Evolutionary conservation across 2,329 filamentous ascomycete genomes (phyloP).

Genomic region (Erysiphe pulchra): DNA sequence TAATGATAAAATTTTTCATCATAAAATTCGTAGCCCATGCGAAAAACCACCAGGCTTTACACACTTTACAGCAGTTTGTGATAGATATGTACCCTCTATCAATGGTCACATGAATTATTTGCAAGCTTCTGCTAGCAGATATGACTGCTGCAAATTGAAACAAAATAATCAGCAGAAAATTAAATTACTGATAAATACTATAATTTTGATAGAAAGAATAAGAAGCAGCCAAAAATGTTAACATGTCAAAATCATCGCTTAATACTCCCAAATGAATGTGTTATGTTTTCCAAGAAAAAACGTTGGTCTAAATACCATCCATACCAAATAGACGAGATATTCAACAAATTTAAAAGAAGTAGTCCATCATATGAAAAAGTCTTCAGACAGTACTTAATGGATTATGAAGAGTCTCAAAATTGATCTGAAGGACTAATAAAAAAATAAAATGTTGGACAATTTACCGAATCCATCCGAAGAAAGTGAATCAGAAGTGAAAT

Average conservation of each 20-base stretch:
- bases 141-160: no score
- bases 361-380: background rate
- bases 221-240: no score
- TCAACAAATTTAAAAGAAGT: background rate
- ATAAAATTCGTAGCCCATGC: no score
- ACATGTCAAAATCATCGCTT: background rate
- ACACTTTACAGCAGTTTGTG: no score
- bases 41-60: no score
- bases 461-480: background rate
- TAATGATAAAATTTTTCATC: no score
- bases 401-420: background rate
- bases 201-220: no score
- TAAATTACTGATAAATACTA: no score
- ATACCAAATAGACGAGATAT: background rate
- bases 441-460: background rate
- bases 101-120: no score
- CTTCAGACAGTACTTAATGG: background rate
- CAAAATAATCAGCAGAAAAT: no score
- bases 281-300: background rate
- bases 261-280: background rate
- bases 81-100: no score
- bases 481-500: background rate
- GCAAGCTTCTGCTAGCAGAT: no score
- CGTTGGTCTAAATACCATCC: background rate
- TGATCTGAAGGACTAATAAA: background rate